Conservation (phyloP, 1,284 basidiomycete genomes). For the Ceraceosorus bombacis region DNA sequence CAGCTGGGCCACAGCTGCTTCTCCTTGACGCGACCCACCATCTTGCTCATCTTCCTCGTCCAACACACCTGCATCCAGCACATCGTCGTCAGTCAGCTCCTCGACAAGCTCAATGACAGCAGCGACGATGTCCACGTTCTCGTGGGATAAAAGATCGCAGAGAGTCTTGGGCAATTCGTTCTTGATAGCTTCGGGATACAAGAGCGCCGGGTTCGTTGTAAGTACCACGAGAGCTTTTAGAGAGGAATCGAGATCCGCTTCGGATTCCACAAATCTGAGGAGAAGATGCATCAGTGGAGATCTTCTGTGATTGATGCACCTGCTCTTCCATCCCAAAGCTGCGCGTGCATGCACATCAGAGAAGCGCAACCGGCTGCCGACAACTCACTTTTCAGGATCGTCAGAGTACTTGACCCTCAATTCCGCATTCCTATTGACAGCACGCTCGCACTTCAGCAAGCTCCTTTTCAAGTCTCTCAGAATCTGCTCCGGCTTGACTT, state of each 20-base stretch:
- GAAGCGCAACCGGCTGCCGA: background rate
- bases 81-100: conserved; percentile 93
- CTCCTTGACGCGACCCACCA: conserved; percentile 55
- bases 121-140: conserved; percentile 42
- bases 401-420: conserved; percentile 59
- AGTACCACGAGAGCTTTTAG: conserved; percentile 73
- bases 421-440: conserved; percentile 86
- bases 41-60: conserved; percentile 55
- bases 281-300: background rate
- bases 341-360: too few species aligned
- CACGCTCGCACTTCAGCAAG: conserved; percentile 73
- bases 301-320: too few species aligned
- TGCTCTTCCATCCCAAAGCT: too few species aligned
- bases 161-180: conserved; percentile 65
- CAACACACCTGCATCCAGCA: conserved; percentile 64
- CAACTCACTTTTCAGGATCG: conserved; percentile 38
- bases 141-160: conserved; percentile 63
- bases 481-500: conserved; percentile 8
- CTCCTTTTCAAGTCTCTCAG: conserved; percentile 63
- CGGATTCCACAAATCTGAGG: conserved; percentile 90
- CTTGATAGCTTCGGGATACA: conserved; percentile 81
- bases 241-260: conserved; percentile 80
- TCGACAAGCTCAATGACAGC: conserved; percentile 56
- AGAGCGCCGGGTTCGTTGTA: conserved; percentile 72
- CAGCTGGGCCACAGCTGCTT: conserved; percentile 11